Conservation (phyloP, 2,329 filamentous ascomycete species). For the Aspergillus ochraceus region DNA sequence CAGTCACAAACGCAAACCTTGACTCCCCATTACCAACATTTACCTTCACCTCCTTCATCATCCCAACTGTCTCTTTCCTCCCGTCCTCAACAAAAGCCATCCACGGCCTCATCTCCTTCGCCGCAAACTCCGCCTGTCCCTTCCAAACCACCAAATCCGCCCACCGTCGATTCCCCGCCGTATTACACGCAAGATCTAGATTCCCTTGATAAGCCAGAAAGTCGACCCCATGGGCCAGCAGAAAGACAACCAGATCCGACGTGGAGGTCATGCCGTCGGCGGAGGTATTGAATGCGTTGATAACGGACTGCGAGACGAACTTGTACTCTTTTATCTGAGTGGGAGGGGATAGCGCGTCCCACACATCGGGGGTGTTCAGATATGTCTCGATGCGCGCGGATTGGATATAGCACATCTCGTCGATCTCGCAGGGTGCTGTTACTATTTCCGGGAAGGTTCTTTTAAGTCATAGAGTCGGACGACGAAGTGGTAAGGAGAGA, state of each 20-base stretch:
- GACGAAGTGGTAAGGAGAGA: too few species aligned
- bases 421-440: slow-evolving; percentile 20
- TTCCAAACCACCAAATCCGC: slow-evolving; percentile 24
- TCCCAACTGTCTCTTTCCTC: slow-evolving; percentile 4
- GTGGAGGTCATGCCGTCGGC: slow-evolving; percentile 15
- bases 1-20: slow-evolving; percentile 16
- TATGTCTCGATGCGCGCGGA: slow-evolving; percentile 19
- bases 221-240: slow-evolving; percentile 17
- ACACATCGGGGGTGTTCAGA: slow-evolving; percentile 18
- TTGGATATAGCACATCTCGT: slow-evolving; percentile 22
- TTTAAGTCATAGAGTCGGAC: too few species aligned
- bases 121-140: slow-evolving; percentile 23
- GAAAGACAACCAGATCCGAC: not conserved
- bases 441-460: slow-evolving; percentile 9
- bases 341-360: slow-evolving; percentile 18
- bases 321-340: slow-evolving; percentile 14
- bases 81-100: slow-evolving; percentile 9
- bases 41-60: slow-evolving; percentile 9
- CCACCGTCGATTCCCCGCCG: slow-evolving; percentile 26
- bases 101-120: slow-evolving; percentile 20
- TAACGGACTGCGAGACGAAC: slow-evolving; percentile 8
- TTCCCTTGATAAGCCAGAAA: slow-evolving; percentile 27
- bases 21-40: not conserved
- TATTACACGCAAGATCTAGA: slow-evolving; percentile 28
- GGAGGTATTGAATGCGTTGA: slow-evolving; percentile 12